phyloP scores from a whole-genome alignment of 192 early-diverging fungal species.

The Linderina pennispora region DNA sequence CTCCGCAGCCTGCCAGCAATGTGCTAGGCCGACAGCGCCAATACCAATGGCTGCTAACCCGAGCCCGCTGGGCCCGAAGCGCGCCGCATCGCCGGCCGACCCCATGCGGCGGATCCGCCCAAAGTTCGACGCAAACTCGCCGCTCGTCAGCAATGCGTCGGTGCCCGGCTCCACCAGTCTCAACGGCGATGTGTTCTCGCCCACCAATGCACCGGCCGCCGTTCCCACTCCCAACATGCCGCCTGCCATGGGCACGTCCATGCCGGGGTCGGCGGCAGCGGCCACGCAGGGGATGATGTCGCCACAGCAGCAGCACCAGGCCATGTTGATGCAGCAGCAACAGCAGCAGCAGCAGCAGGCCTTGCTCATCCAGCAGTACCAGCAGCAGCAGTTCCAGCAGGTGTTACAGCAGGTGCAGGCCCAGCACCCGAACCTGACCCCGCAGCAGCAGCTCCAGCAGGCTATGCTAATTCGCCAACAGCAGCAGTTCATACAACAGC shows the following conservation, averaged over 20 bases:
- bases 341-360: conserved; percentile 9
- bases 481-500: too few relatives aligned
- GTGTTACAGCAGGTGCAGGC: conserved; percentile 13
- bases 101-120: conserved; percentile 22
- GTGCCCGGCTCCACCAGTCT: too few relatives aligned
- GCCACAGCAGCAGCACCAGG: neutral
- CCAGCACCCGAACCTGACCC: conserved; percentile 4
- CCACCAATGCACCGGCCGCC: neutral
- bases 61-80: neutral
- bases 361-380: conserved; percentile 2
- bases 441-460: conserved; percentile 14
- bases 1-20: neutral
- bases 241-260: too few relatives aligned
- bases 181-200: too few relatives aligned
- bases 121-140: conserved; percentile 12
- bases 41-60: neutral
- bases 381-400: conserved; percentile 13
- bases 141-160: conserved; percentile 2
- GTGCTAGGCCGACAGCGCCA: neutral
- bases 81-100: conserved; percentile 15
- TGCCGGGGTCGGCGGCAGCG: too few relatives aligned
- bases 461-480: conserved; percentile 10
- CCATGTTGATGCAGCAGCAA: neutral
- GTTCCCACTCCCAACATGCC: conserved; percentile 5
- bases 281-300: too few relatives aligned